Percentiles rank a stretch among this genome's conserved stretches.
phyloP scores from a whole-genome alignment of 1,284 basidiomycete genomes.

The Nidula niveotomentosa region DNA sequence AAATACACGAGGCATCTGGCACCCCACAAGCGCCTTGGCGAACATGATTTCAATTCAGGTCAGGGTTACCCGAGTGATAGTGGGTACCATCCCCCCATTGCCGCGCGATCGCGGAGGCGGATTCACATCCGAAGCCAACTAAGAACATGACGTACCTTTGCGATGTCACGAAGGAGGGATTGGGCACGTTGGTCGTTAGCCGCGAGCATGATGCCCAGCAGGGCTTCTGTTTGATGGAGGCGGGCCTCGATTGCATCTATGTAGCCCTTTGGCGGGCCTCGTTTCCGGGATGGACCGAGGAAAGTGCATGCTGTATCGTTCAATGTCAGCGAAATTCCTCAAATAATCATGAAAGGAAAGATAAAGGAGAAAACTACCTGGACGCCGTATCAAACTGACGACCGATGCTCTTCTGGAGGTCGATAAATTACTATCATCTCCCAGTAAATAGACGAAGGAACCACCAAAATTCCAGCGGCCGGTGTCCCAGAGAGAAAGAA shows the following conservation, averaged over 20 bases:
- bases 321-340: neutral
- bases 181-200: slow-evolving; percentile 65
- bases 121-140: neutral
- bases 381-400: too few relatives aligned
- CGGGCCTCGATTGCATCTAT: slow-evolving; percentile 89
- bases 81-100: too few relatives aligned
- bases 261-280: slow-evolving; percentile 86
- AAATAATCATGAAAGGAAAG: neutral
- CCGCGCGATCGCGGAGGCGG: neutral
- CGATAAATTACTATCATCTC: too few relatives aligned
- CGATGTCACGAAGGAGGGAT: slow-evolving; percentile 57
- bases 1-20: too few relatives aligned
- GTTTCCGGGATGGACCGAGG: slow-evolving; percentile 78
- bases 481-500: slow-evolving; percentile 5
- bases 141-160: slow-evolving; percentile 32
- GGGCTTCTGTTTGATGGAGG: slow-evolving; percentile 83
- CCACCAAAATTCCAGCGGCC: too few relatives aligned
- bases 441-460: too few relatives aligned
- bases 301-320: slow-evolving; percentile 67
- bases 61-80: too few relatives aligned
- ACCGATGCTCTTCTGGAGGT: too few relatives aligned
- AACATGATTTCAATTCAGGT: too few relatives aligned
- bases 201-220: slow-evolving; percentile 75
- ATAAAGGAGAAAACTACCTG: too few relatives aligned
- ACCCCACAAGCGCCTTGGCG: too few relatives aligned